Evolutionary conservation across 352 stramenopile species (phyloP).

Genomic region (Plasmopara viticola): DNA sequence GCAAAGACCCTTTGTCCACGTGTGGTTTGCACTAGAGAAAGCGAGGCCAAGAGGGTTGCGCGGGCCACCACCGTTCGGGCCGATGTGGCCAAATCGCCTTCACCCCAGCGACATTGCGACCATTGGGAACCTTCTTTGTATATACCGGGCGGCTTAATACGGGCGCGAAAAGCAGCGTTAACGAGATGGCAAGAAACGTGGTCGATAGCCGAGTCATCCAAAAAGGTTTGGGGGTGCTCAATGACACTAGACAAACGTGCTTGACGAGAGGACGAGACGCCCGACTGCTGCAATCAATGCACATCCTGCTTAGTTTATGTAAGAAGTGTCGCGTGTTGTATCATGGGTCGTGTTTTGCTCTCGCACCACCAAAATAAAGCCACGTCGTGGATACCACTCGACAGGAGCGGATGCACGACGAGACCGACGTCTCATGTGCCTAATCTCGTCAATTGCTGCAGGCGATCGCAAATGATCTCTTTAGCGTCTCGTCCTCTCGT

Average conservation of each 20-base stretch:
- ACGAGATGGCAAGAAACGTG: slow-evolving; percentile 2
- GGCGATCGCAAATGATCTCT: too few relatives aligned
- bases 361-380: too few relatives aligned
- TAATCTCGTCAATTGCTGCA: too few relatives aligned
- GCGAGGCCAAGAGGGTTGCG: slow-evolving; percentile 22
- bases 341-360: too few relatives aligned
- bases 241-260: not conserved
- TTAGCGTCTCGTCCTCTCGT: not conserved
- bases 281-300: too few relatives aligned
- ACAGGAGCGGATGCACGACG: too few relatives aligned
- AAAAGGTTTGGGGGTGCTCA: not conserved
- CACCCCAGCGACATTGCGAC: slow-evolving; percentile 20
- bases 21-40: slow-evolving; percentile 12
- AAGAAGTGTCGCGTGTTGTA: too few relatives aligned
- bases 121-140: slow-evolving; percentile 20
- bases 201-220: slow-evolving; percentile 11
- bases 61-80: slow-evolving; percentile 8
- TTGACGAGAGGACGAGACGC: not conserved
- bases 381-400: too few relatives aligned
- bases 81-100: slow-evolving; percentile 21
- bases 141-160: slow-evolving; percentile 8
- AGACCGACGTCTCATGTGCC: too few relatives aligned
- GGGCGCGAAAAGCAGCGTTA: slow-evolving; percentile 1
- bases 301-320: too few relatives aligned
- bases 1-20: slow-evolving; percentile 25